Evolutionary conservation across 1,284 basidiomycete genomes (phyloP).

Genomic region (Marasmius sp.): DNA sequence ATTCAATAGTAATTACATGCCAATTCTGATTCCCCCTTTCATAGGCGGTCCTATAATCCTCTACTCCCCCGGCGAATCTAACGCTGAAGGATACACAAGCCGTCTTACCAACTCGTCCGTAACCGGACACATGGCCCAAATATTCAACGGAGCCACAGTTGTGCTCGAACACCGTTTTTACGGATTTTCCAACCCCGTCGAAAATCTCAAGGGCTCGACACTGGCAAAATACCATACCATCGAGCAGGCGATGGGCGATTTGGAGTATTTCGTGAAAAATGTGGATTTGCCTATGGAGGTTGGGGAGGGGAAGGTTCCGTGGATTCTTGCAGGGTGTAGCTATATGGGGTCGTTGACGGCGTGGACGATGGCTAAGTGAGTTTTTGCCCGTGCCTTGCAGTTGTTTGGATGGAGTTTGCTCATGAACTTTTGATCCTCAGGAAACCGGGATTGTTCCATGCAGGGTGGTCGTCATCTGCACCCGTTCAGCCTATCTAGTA

Average conservation of each 20-base stretch:
- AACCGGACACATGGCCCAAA: conserved; percentile 66
- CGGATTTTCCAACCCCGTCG: conserved; percentile 51
- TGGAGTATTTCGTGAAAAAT: conserved; percentile 69
- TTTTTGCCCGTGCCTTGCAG: neutral
- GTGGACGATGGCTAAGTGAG: conserved; percentile 72
- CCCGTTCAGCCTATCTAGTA: conserved; percentile 69
- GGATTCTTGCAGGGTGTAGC: conserved; percentile 38
- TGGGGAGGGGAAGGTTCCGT: conserved; percentile 57
- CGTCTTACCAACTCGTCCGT: conserved; percentile 68
- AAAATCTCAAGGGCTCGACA: conserved; percentile 59
- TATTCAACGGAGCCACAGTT: conserved; percentile 60
- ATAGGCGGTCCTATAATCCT: conserved; percentile 69
- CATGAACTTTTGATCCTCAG: too few relatives aligned
- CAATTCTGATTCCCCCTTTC: neutral
- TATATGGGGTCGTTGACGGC: conserved; percentile 64
- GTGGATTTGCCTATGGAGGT: conserved; percentile 62
- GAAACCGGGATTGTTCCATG: conserved; percentile 64
- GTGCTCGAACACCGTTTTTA: conserved; percentile 53
- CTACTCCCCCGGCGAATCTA: conserved; percentile 46
- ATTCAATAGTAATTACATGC: too few relatives aligned
- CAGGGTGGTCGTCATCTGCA: conserved; percentile 69
- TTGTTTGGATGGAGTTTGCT: conserved; percentile 19
- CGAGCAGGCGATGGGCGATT: conserved; percentile 71
- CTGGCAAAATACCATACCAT: conserved; percentile 57
- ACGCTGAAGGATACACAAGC: conserved; percentile 43